Conservation (phyloP, 148 eudicot species). For the Persicaria tinctoria region DNA sequence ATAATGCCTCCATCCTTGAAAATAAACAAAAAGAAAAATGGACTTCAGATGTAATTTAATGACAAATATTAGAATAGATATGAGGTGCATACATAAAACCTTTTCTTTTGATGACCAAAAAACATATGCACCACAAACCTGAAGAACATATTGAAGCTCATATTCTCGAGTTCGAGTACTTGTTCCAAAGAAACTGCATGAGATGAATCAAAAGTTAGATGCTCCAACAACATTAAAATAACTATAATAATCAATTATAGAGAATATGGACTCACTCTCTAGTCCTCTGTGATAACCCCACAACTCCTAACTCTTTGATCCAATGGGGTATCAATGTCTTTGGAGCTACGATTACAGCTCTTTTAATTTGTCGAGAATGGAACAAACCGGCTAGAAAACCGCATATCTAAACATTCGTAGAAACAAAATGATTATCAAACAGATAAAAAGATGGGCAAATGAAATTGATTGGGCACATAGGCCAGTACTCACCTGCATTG, state of each 20-base stretch:
- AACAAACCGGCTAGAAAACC: conserved; percentile 83
- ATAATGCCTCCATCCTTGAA: conserved; percentile 84
- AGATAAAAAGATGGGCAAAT: background rate
- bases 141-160: conserved; percentile 84
- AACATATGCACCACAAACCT: conserved; percentile 35
- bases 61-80: background rate
- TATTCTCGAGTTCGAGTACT: conserved; percentile 61
- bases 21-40: conserved; percentile 1
- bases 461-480: background rate
- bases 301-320: conserved; percentile 77
- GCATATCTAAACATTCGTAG: conserved; percentile 48
- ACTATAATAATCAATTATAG: background rate
- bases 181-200: conserved; percentile 71
- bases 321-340: conserved; percentile 93
- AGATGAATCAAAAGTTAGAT: background rate
- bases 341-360: conserved; percentile 86
- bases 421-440: background rate
- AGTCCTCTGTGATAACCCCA: conserved; percentile 66
- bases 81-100: conserved; percentile 2
- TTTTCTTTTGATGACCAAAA: background rate
- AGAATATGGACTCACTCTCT: conserved; percentile 62
- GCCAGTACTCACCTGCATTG: conserved; percentile 78
- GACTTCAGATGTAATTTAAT: background rate
- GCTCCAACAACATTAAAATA: background rate
- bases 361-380: conserved; percentile 54